Evolutionary conservation across 1,284 basidiomycete genomes (phyloP).

Genomic region (Austropuccinia psidii): DNA sequence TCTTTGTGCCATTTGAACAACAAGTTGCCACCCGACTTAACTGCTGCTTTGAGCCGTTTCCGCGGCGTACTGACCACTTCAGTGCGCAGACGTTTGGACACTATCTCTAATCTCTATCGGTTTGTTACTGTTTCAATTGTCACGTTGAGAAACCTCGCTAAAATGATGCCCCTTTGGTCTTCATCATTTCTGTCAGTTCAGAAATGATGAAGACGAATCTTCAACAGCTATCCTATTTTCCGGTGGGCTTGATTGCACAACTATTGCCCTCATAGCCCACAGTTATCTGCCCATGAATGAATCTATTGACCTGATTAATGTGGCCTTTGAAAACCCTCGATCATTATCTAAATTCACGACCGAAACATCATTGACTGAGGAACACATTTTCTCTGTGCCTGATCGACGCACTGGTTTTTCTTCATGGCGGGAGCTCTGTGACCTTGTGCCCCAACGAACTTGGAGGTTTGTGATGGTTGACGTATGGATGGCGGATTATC

Average conservation of each 20-base stretch:
- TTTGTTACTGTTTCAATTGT: background rate
- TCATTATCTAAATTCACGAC: slow-evolving; percentile 50
- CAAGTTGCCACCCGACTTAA: background rate
- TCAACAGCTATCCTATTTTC: slow-evolving; percentile 84
- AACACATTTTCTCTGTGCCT: slow-evolving; percentile 58
- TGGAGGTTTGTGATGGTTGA: slow-evolving; percentile 71
- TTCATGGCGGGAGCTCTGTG: slow-evolving; percentile 66
- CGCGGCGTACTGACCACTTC: background rate
- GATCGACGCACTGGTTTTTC: slow-evolving; percentile 74
- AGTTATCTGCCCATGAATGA: slow-evolving; percentile 65
- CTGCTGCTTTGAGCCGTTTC: background rate
- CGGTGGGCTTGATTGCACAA: slow-evolving; percentile 87
- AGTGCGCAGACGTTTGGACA: background rate
- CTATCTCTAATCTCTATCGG: slow-evolving; percentile 19
- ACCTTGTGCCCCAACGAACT: slow-evolving; percentile 61
- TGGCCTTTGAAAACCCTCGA: slow-evolving; percentile 89
- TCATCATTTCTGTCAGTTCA: background rate
- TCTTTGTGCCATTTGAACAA: background rate
- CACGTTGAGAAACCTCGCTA: background rate
- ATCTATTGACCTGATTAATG: slow-evolving; percentile 88
- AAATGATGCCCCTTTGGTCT: background rate
- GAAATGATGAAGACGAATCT: slow-evolving; percentile 47
- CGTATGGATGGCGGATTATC: slow-evolving; percentile 30
- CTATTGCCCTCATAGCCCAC: slow-evolving; percentile 71
- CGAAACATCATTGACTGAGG: background rate